Percentiles rank a stretch among this genome's conserved stretches.
Conservation (phyloP, 2,329 filamentous ascomycete genomes). For the Cadophora luteo-olivacea region DNA sequence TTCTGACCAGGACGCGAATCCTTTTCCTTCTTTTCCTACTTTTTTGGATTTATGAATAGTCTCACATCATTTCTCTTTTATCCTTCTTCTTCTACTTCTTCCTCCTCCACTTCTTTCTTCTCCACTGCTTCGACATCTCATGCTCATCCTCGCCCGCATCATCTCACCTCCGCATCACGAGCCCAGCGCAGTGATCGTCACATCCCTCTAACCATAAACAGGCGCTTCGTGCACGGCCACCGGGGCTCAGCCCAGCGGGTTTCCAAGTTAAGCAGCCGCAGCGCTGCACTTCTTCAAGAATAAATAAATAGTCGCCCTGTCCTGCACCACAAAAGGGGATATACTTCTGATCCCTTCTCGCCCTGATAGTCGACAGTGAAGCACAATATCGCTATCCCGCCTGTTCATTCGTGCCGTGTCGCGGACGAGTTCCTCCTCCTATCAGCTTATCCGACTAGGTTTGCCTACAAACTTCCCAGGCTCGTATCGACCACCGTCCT, state of each 20-base stretch:
- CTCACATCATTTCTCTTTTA: not conserved
- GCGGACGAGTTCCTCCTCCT: slow-evolving; percentile 19
- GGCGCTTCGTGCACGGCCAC: slow-evolving; percentile 24
- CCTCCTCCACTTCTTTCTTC: not conserved
- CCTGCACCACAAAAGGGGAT: slow-evolving; percentile 6
- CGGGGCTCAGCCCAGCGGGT: slow-evolving; percentile 34
- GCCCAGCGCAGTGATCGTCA: slow-evolving; percentile 14
- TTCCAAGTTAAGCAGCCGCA: slow-evolving; percentile 22
- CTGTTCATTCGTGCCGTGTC: not conserved
- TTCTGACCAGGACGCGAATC: not conserved
- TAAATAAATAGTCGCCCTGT: slow-evolving; percentile 27
- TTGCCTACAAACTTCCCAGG: slow-evolving; percentile 29
- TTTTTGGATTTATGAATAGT: not conserved
- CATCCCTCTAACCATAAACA: slow-evolving; percentile 22
- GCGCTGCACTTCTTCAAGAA: slow-evolving; percentile 14
- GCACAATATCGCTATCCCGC: not conserved
- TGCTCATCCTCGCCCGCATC: not conserved
- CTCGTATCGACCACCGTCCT: slow-evolving; percentile 38
- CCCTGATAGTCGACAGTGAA: not conserved
- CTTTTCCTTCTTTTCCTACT: not conserved
- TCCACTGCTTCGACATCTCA: not conserved
- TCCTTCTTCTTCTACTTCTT: not conserved
- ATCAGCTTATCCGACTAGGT: slow-evolving; percentile 33
- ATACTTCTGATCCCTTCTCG: not conserved
- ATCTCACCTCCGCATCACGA: slow-evolving; percentile 19